Percentiles rank a stretch among this genome's conserved stretches.
phyloP scores from a whole-genome alignment of 2,329 filamentous ascomycete species.

The Fusarium sp. region DNA sequence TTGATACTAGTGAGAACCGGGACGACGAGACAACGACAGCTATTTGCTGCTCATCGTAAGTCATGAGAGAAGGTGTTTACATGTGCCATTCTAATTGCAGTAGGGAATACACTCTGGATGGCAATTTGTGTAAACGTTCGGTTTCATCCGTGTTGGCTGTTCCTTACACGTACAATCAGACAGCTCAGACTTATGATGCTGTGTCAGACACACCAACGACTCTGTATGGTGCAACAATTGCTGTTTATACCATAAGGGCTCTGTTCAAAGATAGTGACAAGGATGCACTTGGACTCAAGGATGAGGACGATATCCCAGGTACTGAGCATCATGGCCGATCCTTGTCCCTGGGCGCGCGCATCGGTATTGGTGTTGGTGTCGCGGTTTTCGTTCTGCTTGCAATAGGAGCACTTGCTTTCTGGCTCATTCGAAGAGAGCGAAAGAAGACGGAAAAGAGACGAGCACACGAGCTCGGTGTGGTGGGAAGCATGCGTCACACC shows the following conservation, averaged over 20 bases:
- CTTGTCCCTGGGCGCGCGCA: conserved; percentile 45
- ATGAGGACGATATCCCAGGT: conserved; percentile 45
- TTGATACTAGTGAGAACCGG: conserved; percentile 42
- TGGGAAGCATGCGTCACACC: conserved; percentile 30
- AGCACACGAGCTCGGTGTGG: conserved; percentile 37
- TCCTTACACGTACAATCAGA: conserved; percentile 49
- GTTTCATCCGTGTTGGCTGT: conserved; percentile 50
- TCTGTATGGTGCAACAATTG: conserved; percentile 49
- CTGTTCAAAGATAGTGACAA: conserved; percentile 51
- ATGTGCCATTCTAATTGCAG: conserved; percentile 18
- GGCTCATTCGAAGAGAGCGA: conserved; percentile 40
- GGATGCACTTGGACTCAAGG: conserved; percentile 45
- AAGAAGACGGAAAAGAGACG: conserved; percentile 25
- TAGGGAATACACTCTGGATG: conserved; percentile 49
- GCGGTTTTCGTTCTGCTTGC: conserved; percentile 43
- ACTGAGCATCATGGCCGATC: conserved; percentile 16
- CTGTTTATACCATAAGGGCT: conserved; percentile 50
- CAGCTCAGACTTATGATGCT: conserved; percentile 48
- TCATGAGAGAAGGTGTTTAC: conserved; percentile 4
- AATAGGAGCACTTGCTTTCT: conserved; percentile 40
- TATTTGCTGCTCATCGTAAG: conserved; percentile 54
- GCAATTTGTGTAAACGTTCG: conserved; percentile 47
- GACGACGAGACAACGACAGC: conserved; percentile 50
- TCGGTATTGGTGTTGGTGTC: conserved; percentile 49
- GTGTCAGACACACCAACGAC: conserved; percentile 50